Conservation (phyloP, 352 stramenopile genomes). For the Pythium periplocum region DNA sequence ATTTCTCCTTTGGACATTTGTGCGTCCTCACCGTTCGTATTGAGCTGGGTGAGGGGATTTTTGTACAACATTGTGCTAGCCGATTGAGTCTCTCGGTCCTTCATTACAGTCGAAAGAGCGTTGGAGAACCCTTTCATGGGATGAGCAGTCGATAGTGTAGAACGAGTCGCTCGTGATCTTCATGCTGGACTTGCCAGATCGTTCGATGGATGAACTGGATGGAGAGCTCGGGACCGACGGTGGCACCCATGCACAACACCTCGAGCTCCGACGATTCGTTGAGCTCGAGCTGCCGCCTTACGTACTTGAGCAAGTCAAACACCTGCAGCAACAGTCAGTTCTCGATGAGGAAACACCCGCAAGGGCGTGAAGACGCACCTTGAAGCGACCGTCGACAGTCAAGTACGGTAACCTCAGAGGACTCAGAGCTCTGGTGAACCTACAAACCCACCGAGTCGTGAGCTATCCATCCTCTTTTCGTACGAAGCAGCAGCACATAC, state of each 20-base stretch:
- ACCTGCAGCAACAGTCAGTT: constrained; percentile 22
- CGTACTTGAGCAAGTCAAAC: constrained; percentile 50
- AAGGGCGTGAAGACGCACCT: constrained; percentile 19
- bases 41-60: not conserved
- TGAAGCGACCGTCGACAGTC: constrained; percentile 58
- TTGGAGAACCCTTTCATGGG: constrained; percentile 6
- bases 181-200: constrained; percentile 55
- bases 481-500: constrained; percentile 15
- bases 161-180: constrained; percentile 31
- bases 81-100: too few relatives aligned
- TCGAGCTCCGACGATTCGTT: constrained; percentile 32
- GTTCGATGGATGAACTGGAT: constrained; percentile 60
- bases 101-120: too few relatives aligned
- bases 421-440: too few relatives aligned
- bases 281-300: constrained; percentile 30
- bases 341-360: not conserved
- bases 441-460: too few relatives aligned
- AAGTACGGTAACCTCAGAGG: constrained; percentile 39
- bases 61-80: too few relatives aligned
- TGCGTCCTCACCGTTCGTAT: not conserved
- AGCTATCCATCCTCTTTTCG: not conserved
- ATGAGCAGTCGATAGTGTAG: constrained; percentile 41
- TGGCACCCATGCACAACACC: constrained; percentile 49
- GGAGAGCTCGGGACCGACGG: constrained; percentile 56
- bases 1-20: not conserved